These are phyloP conservation scores for Polychaeton citri DNA, from an alignment of 2,329 filamentous ascomycete species.

Conservation along the genomic window DNA sequence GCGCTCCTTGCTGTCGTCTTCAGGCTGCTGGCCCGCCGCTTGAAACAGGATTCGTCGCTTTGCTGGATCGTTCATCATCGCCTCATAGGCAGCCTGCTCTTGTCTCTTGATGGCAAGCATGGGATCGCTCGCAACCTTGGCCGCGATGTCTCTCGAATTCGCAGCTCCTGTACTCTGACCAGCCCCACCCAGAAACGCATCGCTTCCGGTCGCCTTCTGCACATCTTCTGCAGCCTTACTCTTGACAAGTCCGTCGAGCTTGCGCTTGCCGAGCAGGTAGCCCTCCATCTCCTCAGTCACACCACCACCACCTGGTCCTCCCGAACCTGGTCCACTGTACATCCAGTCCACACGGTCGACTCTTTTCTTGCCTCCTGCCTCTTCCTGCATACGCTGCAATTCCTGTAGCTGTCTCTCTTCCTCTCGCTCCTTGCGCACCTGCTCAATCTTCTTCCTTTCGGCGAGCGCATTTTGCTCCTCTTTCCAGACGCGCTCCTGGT, in stretches of 20 bases:
- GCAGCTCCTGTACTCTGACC: slow-evolving; percentile 28
- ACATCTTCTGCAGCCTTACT: slow-evolving; percentile 69
- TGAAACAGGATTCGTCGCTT: slow-evolving; percentile 54
- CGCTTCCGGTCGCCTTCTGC: slow-evolving; percentile 47
- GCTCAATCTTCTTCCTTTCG: slow-evolving; percentile 86
- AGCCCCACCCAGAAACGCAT: slow-evolving; percentile 38
- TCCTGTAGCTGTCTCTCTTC: slow-evolving; percentile 90
- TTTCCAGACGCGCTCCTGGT: slow-evolving; percentile 81
- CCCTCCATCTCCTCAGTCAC: slow-evolving; percentile 77
- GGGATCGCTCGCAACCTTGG: slow-evolving; percentile 83
- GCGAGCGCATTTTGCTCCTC: slow-evolving; percentile 86
- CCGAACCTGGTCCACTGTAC: slow-evolving; percentile 76
- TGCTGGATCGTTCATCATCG: slow-evolving; percentile 65
- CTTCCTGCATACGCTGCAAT: slow-evolving; percentile 77
- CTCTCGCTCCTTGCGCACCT: slow-evolving; percentile 81
- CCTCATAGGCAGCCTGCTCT: slow-evolving; percentile 42
- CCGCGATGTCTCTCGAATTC: slow-evolving; percentile 66
- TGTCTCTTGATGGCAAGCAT: slow-evolving; percentile 86
- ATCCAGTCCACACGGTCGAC: slow-evolving; percentile 91
- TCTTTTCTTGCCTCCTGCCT: slow-evolving; percentile 68
- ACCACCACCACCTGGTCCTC: slow-evolving; percentile 54
- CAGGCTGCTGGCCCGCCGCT: slow-evolving; percentile 22
- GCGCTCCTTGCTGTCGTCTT: slow-evolving; percentile 14
- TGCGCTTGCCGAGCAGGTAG: slow-evolving; percentile 80
- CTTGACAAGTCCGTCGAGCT: slow-evolving; percentile 77